Evolutionary conservation across 129 eudicot genomes (phyloP).

Genomic region (Artemisia argyi): DNA sequence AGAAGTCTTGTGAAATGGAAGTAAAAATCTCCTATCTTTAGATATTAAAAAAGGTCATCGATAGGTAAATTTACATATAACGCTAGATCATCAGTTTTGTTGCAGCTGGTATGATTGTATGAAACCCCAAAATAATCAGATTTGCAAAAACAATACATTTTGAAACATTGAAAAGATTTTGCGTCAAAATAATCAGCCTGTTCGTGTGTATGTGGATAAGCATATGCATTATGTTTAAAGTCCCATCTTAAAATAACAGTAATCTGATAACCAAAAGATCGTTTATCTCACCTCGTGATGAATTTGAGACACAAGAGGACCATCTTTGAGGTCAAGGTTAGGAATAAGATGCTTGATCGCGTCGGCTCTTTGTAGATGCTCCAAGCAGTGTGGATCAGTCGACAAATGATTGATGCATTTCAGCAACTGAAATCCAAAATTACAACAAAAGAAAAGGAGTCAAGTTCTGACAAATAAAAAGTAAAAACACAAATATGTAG

Average conservation of each 20-base stretch:
- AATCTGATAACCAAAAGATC: neutral
- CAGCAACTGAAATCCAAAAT: conserved; percentile 44
- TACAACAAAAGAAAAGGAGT: conserved; percentile 1
- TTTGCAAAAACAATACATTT: neutral
- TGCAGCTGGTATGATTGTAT: no score
- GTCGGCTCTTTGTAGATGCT: conserved; percentile 93
- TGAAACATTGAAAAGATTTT: neutral
- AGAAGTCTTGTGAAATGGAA: no score
- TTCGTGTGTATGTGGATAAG: neutral
- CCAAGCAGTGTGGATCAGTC: conserved; percentile 92
- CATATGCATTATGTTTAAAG: neutral
- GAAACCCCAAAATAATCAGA: no score
- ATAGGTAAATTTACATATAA: no score
- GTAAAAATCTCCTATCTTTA: no score
- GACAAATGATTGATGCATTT: conserved; percentile 92
- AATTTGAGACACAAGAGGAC: conserved; percentile 81
- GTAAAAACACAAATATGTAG: neutral
- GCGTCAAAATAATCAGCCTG: neutral
- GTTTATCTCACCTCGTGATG: conserved; percentile 82
- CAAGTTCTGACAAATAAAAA: conserved; percentile 4
- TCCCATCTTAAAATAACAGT: conserved; percentile 9
- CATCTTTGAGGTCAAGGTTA: conserved; percentile 94
- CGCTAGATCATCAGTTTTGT: no score
- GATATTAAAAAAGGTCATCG: no score
- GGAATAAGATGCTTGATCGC: conserved; percentile 91